These are phyloP conservation scores for Magnaporthales sp. DNA, from an alignment of 2,329 filamentous ascomycete genomes.

Conservation along the genomic window DNA sequence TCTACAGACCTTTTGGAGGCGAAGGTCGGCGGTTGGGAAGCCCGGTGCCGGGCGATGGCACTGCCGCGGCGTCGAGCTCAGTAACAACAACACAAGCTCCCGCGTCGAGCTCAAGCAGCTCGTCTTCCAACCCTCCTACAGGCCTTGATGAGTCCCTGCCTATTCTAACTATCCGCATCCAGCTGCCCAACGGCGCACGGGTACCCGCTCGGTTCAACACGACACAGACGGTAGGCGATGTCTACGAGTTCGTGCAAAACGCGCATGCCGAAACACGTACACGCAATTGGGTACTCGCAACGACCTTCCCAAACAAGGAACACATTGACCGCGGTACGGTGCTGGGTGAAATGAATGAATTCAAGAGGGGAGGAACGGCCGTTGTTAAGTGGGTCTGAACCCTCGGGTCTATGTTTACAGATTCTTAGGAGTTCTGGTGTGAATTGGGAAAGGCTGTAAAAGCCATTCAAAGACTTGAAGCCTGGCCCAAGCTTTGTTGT, in stretches of 20 bases:
- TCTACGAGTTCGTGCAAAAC: slow-evolving; percentile 67
- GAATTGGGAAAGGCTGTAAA: background rate
- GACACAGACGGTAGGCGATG: slow-evolving; percentile 65
- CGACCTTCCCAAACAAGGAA: slow-evolving; percentile 77
- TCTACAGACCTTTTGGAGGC: slow-evolving; percentile 68
- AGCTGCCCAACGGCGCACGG: slow-evolving; percentile 68
- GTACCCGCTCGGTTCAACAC: slow-evolving; percentile 77
- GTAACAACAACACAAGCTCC: slow-evolving; percentile 26
- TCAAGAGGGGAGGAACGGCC: slow-evolving; percentile 57
- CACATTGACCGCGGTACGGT: slow-evolving; percentile 57
- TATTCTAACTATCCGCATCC: slow-evolving; percentile 63
- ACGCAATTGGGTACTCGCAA: slow-evolving; percentile 67
- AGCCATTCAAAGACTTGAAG: background rate
- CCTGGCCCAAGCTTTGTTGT: background rate
- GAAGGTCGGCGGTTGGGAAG: slow-evolving; percentile 67
- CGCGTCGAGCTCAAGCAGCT: slow-evolving; percentile 9
- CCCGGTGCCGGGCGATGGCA: slow-evolving; percentile 57
- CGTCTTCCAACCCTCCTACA: slow-evolving; percentile 23
- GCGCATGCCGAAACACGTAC: slow-evolving; percentile 47
- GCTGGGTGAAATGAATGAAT: slow-evolving; percentile 53
- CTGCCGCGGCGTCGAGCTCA: slow-evolving; percentile 17
- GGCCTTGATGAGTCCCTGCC: slow-evolving; percentile 58
- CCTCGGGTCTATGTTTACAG: background rate
- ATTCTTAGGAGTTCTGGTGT: background rate
- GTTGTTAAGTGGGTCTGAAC: slow-evolving; percentile 51